These are phyloP conservation scores for Panellus pusillus DNA, from an alignment of 768 basidiomycete species.

Conservation along the genomic window DNA sequence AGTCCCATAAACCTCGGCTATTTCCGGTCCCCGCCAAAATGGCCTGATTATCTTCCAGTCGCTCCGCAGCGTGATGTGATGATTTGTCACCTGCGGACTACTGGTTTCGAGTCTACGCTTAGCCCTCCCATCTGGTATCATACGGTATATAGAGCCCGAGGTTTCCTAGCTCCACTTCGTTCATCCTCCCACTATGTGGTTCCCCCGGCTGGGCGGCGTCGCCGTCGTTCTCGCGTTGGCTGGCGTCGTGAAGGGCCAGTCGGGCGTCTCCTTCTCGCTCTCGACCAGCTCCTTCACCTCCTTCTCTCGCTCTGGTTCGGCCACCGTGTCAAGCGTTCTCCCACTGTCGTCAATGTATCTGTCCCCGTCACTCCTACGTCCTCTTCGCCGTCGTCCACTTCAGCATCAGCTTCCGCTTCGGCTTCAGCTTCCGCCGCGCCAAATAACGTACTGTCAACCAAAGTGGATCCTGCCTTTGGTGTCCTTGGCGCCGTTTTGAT, in stretches of 20 bases:
- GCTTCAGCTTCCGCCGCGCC: slow-evolving; percentile 48
- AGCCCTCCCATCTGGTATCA: too few species aligned
- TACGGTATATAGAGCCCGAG: not conserved
- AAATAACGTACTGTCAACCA: slow-evolving; percentile 54
- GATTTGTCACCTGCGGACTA: too few species aligned
- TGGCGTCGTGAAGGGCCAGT: slow-evolving; percentile 25
- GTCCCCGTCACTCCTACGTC: slow-evolving; percentile 50
- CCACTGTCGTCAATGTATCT: slow-evolving; percentile 65
- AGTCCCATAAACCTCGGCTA: too few species aligned
- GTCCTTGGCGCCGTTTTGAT: slow-evolving; percentile 88
- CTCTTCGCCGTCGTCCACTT: slow-evolving; percentile 35
- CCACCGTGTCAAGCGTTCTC: slow-evolving; percentile 53
- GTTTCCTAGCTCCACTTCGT: slow-evolving; percentile 8
- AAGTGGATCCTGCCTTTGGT: slow-evolving; percentile 84
- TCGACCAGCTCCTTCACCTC: slow-evolving; percentile 54
- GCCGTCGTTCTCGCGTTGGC: slow-evolving; percentile 35
- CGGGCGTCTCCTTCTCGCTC: slow-evolving; percentile 51
- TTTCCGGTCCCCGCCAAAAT: too few species aligned
- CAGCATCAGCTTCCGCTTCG: slow-evolving; percentile 39
- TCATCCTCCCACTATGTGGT: slow-evolving; percentile 17
- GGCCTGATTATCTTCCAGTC: too few species aligned
- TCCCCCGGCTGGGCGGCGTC: slow-evolving; percentile 23
- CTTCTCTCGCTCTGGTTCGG: slow-evolving; percentile 46
- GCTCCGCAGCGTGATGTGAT: too few species aligned
- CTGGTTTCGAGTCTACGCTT: too few species aligned